Base-by-base conservation (phyloP, 2,329 filamentous ascomycete genomes). In the Pseudogymnoascus sp. region DNA sequence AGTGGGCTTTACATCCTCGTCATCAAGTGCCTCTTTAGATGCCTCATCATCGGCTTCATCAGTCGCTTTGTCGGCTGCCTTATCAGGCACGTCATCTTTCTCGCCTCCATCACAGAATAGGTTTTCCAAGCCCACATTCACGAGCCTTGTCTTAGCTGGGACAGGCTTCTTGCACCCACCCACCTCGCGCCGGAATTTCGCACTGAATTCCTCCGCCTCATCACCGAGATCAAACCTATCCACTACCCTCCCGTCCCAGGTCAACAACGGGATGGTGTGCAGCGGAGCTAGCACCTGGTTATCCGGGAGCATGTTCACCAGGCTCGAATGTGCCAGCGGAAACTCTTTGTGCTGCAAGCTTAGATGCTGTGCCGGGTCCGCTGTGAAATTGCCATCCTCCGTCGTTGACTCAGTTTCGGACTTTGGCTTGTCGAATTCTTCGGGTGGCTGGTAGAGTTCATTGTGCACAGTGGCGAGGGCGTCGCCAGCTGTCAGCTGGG, bases 391-490 rank as follows among this genome's bases (percentile, higher is more conserved):
- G 16, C 49, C 61, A 21, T 72, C 70, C 2, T 59, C 61, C n/a
- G 34, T 21, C 12, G 36, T 59, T 1, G 62, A 9, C 4, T 63
- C 61, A n/a, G 46, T 14, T 42, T 60, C 60, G 70, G 63, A 42
- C 65, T 63, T 21, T 73, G 69, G 8, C 69, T 63, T 11, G 59
- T 43, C 69, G 65, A 84, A 86, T 69, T 88, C 93, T 73, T 96
- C 91, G 0, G 92, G 92, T 1, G 80, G 72, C 40, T 84, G 82
- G 64, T 85, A 86, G 4, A 96, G 77, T 67, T 97, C 93, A 65
- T 82, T 85, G 73, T 97, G 93, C 0, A 93, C 78, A 0, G 86
- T 89, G n/a, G 86, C 85, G 11, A 96, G 77, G 3, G 84, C 63
- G 8, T 63, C 62, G 11, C 28, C 37, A 8, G 62, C 38, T 12